Conservation (phyloP, 2,329 filamentous ascomycete genomes). For the Exserohilum rostratum region DNA sequence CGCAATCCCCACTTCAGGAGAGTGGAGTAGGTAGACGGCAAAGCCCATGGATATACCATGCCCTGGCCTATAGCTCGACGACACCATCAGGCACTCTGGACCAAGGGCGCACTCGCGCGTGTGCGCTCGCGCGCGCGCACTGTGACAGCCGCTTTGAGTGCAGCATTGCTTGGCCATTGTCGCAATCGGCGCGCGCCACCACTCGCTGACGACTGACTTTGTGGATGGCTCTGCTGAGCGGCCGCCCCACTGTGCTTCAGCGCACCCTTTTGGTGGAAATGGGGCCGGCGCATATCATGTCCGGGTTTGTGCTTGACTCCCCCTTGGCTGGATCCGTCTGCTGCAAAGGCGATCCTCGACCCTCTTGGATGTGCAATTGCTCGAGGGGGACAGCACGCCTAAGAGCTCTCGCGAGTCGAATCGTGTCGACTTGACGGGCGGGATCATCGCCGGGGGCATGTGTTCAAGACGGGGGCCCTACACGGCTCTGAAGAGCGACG, state of each 20-base stretch:
- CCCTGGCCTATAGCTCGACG: constrained; percentile 39
- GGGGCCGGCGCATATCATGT: constrained; percentile 24
- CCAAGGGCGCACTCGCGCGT: too few species aligned
- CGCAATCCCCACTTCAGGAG: constrained; percentile 38
- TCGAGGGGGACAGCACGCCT: constrained; percentile 18
- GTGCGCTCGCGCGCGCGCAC: constrained; percentile 24
- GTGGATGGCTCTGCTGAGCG: constrained; percentile 12
- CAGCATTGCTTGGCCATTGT: neutral
- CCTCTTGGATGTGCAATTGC: constrained; percentile 19
- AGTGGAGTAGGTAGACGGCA: constrained; percentile 14
- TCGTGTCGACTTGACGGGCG: constrained; percentile 27
- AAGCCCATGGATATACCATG: constrained; percentile 26
- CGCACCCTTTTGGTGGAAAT: constrained; percentile 18
- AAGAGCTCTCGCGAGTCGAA: constrained; percentile 8
- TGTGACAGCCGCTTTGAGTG: constrained; percentile 28
- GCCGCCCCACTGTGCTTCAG: constrained; percentile 32
- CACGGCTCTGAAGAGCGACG: constrained; percentile 29
- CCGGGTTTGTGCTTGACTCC: constrained; percentile 22
- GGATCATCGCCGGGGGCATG: constrained; percentile 41
- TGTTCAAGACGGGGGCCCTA: constrained; percentile 24
- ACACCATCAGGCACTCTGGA: constrained; percentile 29
- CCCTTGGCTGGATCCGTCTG: constrained; percentile 15
- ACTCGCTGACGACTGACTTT: constrained; percentile 12
- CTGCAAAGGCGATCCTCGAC: constrained; percentile 44
- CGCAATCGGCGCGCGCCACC: constrained; percentile 1